These are phyloP conservation scores for Rhizopogon sp. DNA, from an alignment of 768 basidiomycete genomes.

Conservation along the genomic window DNA sequence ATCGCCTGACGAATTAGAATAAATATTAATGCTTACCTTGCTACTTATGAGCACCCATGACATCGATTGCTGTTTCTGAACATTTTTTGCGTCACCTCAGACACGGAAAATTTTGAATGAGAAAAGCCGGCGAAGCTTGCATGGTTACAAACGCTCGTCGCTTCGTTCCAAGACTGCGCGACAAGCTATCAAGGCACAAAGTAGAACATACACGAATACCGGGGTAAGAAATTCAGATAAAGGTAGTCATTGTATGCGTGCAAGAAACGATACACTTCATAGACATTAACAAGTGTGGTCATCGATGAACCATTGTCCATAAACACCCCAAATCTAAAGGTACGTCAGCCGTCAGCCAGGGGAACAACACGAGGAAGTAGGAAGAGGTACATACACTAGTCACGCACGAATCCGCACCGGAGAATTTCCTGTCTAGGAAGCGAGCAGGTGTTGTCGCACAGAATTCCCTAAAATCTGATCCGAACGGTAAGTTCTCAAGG, in stretches of 20 bases:
- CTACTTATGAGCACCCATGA: too few relatives aligned
- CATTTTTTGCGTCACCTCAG: too few relatives aligned
- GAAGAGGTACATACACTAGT: not conserved
- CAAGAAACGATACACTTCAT: not conserved
- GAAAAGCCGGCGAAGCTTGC: too few relatives aligned
- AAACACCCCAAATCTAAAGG: conserved; percentile 1
- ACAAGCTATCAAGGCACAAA: too few relatives aligned
- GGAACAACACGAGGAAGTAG: not conserved
- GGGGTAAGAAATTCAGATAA: not conserved
- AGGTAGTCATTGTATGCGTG: not conserved
- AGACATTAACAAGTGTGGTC: not conserved
- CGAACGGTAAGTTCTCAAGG: conserved; percentile 18
- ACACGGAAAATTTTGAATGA: too few relatives aligned
- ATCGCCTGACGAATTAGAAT: too few relatives aligned
- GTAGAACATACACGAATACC: not conserved
- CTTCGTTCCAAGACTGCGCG: too few relatives aligned
- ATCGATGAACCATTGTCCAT: conserved; percentile 11
- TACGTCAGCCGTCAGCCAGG: not conserved
- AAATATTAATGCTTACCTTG: too few relatives aligned
- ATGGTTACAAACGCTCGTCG: too few relatives aligned
- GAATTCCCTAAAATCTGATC: conserved; percentile 27
- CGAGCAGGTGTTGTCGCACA: conserved; percentile 28
- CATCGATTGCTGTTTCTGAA: too few relatives aligned
- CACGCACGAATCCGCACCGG: conserved; percentile 6
- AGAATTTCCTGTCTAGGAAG: conserved; percentile 20